phyloP scores from a whole-genome alignment of 116 monocot genomes.

The Cymodocea nodosa region DNA sequence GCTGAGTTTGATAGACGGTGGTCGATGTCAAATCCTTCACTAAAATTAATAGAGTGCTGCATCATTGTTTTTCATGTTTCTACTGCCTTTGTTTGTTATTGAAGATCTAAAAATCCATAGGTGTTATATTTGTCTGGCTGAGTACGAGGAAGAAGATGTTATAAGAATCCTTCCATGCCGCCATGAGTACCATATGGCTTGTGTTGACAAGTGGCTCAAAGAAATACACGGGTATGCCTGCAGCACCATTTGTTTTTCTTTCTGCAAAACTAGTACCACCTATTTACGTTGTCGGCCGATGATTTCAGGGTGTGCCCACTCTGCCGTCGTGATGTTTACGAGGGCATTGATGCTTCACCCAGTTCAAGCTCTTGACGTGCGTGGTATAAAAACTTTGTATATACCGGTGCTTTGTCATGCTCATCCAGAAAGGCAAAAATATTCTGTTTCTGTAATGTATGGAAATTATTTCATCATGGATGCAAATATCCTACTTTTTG shows the following conservation, averaged over 20 bases:
- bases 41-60: too few relatives aligned
- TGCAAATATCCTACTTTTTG: background rate
- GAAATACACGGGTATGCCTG: constrained; percentile 34
- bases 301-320: constrained; percentile 37
- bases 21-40: background rate
- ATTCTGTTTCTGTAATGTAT: background rate
- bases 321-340: constrained; percentile 33
- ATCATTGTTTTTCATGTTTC: too few relatives aligned
- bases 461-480: background rate
- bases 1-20: background rate
- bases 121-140: constrained; percentile 39
- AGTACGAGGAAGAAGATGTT: constrained; percentile 32
- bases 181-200: constrained; percentile 34
- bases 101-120: constrained; percentile 8
- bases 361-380: background rate
- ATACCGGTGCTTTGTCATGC: background rate
- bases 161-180: constrained; percentile 34
- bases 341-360: background rate
- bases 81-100: too few relatives aligned
- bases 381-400: background rate
- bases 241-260: background rate
- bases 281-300: background rate
- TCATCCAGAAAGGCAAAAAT: background rate
- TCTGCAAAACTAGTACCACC: background rate
- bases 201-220: constrained; percentile 47